Evolutionary conservation across 1,284 basidiomycete species (phyloP).

Genomic region (Xanthoconium separans): DNA sequence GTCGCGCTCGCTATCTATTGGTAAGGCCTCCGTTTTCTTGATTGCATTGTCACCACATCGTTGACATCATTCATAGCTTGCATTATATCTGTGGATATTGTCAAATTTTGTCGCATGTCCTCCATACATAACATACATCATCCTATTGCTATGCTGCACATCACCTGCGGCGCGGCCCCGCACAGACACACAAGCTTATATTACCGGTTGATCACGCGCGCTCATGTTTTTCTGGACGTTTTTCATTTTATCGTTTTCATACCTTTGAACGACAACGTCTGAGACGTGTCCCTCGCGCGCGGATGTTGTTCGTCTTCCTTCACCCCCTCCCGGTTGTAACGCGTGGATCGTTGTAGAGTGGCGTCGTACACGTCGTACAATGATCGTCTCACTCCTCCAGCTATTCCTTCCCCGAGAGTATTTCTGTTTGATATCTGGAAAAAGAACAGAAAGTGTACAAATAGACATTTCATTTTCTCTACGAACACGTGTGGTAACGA

Average conservation of each 20-base stretch:
- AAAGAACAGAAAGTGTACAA: slow-evolving; percentile 3
- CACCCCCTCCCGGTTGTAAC: background rate
- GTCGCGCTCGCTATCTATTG: slow-evolving; percentile 26
- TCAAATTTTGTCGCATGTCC: slow-evolving; percentile 25
- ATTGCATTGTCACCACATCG: background rate
- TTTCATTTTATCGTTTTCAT: background rate
- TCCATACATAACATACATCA: slow-evolving; percentile 28
- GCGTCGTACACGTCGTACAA: too few species aligned
- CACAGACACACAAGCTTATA: background rate
- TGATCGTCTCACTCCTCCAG: too few species aligned
- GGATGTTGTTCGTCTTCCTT: background rate
- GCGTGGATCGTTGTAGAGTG: too few species aligned
- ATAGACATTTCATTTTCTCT: background rate
- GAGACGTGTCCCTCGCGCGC: background rate
- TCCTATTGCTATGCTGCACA: slow-evolving; percentile 20
- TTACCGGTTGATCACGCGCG: background rate
- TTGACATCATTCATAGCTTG: slow-evolving; percentile 21
- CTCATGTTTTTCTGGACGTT: background rate
- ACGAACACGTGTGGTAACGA: too few species aligned
- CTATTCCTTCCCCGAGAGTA: too few species aligned
- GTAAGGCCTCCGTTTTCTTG: slow-evolving; percentile 7
- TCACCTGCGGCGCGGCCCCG: background rate
- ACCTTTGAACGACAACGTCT: background rate
- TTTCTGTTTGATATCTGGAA: background rate
- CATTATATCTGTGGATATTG: slow-evolving; percentile 35